Percentiles rank a stretch among this genome's conserved stretches.
Conservation (phyloP, 2,329 filamentous ascomycete species). For the Paraconiothyrium brasiliense region DNA sequence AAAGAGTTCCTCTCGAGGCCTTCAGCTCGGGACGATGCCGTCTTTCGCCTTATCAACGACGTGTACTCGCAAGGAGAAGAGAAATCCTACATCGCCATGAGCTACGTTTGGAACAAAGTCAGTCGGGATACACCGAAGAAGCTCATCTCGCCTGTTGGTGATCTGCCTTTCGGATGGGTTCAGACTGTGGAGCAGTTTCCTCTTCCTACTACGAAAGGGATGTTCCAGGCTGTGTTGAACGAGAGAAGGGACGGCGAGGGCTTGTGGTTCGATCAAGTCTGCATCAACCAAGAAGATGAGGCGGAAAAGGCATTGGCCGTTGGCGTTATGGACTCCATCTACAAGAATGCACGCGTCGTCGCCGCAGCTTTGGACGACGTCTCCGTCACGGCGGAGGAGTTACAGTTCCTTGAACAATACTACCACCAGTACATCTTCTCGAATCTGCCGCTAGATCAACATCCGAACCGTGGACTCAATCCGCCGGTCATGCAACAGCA, state of each 20-base stretch:
- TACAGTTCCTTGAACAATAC: conserved; percentile 50
- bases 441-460: conserved; percentile 29
- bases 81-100: conserved; percentile 54
- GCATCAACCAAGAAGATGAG: conserved; percentile 54
- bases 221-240: conserved; percentile 54
- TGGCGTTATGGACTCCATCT: conserved; percentile 55
- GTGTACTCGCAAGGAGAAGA: conserved; percentile 43
- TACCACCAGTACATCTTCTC: conserved; percentile 48
- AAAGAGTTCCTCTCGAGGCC: conserved; percentile 43
- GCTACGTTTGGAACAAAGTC: conserved; percentile 53
- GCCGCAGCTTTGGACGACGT: conserved; percentile 56
- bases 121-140: conserved; percentile 36
- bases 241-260: conserved; percentile 52
- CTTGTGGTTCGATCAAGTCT: conserved; percentile 58
- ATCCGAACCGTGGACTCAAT: conserved; percentile 34
- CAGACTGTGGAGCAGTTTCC: conserved; percentile 49
- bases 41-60: conserved; percentile 52
- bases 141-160: conserved; percentile 35
- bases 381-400: conserved; percentile 45
- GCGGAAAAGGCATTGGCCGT: conserved; percentile 51
- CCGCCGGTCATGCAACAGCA: conserved; percentile 45
- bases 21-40: conserved; percentile 28
- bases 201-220: conserved; percentile 48
- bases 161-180: conserved; percentile 48
- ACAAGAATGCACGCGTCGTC: conserved; percentile 52